These are phyloP conservation scores for Orbilia brochopaga DNA, from an alignment of 2,329 filamentous ascomycete genomes.

Conservation along the genomic window DNA sequence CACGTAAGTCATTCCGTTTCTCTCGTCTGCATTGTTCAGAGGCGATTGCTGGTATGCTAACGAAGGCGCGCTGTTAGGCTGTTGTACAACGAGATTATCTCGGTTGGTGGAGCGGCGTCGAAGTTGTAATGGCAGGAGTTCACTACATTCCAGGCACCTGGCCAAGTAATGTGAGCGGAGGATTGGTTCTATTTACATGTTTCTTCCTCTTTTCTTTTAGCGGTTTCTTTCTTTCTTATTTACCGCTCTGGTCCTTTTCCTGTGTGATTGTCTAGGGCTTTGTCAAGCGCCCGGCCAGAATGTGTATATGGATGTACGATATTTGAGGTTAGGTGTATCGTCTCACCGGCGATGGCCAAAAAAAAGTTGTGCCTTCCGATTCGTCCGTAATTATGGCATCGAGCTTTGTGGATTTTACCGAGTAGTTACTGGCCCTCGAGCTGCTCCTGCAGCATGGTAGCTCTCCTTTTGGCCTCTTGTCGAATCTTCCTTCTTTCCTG, in stretches of 20 bases:
- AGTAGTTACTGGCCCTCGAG: slow-evolving; percentile 26
- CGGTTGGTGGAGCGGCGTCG: slow-evolving; percentile 70
- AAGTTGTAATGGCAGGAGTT: slow-evolving; percentile 63
- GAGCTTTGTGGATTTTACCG: neutral
- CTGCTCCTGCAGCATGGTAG: slow-evolving; percentile 40
- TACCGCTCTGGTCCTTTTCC: neutral
- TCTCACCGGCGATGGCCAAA: too few relatives aligned
- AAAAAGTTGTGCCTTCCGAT: too few relatives aligned
- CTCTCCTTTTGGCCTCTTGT: slow-evolving; percentile 29
- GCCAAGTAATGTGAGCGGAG: neutral
- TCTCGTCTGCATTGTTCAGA: slow-evolving; percentile 39
- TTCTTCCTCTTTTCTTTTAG: neutral
- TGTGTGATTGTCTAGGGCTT: neutral
- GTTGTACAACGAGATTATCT: slow-evolving; percentile 86
- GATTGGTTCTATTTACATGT: neutral
- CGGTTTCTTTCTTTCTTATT: neutral
- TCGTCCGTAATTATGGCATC: neutral
- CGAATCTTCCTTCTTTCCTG: slow-evolving; percentile 14
- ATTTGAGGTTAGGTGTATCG: neutral
- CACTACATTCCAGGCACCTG: too few relatives aligned
- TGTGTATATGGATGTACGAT: slow-evolving; percentile 1
- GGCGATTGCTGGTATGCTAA: slow-evolving; percentile 45
- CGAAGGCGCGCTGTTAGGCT: slow-evolving; percentile 63
- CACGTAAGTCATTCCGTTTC: slow-evolving; percentile 42
- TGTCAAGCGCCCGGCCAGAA: neutral